These are phyloP conservation scores for Chalara sp. DNA, from an alignment of 2,329 filamentous ascomycete genomes.

Conservation along the genomic window DNA sequence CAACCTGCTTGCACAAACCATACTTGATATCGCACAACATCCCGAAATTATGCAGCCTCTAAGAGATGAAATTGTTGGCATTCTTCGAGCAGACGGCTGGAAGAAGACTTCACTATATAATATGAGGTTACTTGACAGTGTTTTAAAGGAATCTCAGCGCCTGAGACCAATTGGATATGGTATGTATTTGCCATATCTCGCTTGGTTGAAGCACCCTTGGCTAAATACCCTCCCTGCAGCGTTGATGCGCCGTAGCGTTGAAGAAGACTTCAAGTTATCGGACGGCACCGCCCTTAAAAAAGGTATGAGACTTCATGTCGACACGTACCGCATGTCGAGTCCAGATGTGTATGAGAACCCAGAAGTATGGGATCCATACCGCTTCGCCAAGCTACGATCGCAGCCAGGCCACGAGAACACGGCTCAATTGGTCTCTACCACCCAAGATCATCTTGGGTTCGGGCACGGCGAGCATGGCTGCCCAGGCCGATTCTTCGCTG, in stretches of 20 bases:
- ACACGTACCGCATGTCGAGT: slow-evolving; percentile 16
- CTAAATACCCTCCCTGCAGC: no score
- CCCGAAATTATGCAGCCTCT: neutral
- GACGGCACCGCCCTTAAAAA: no score
- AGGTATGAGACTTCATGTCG: no score
- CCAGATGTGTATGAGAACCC: slow-evolving; percentile 6
- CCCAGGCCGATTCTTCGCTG: slow-evolving; percentile 35
- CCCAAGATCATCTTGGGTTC: slow-evolving; percentile 26
- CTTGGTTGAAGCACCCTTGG: no score
- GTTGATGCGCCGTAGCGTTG: no score
- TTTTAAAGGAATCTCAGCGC: slow-evolving; percentile 2
- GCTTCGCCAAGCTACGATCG: slow-evolving; percentile 15
- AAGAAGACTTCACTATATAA: neutral
- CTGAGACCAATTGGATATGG: neutral
- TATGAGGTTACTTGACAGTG: neutral
- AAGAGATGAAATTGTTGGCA: neutral
- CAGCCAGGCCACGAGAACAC: slow-evolving; percentile 15
- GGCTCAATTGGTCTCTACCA: slow-evolving; percentile 31
- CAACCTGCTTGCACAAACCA: neutral
- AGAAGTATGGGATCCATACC: slow-evolving; percentile 12
- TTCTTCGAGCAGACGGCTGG: neutral
- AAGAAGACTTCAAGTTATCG: no score
- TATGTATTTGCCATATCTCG: no score
- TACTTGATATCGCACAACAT: neutral
- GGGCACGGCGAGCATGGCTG: slow-evolving; percentile 37